Percentiles rank a stretch among this genome's conserved stretches.
Evolutionary conservation across 352 stramenopile species (phyloP).

Genomic region (Pythium brachiatum): DNA sequence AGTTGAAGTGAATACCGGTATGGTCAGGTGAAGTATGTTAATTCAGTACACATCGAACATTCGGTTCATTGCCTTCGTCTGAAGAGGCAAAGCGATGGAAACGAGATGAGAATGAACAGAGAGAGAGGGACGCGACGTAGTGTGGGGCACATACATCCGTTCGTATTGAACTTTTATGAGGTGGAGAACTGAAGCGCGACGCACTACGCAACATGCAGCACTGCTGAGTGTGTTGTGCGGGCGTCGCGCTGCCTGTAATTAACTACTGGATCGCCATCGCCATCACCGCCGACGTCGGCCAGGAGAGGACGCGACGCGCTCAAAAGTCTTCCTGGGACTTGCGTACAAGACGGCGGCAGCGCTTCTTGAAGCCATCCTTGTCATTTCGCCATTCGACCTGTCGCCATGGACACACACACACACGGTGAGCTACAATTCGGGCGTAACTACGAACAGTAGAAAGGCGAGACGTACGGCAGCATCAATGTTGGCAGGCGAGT

Average conservation of each 20-base stretch:
- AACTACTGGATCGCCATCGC: background rate
- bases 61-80: background rate
- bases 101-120: background rate
- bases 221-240: background rate
- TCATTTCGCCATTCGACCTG: conserved; percentile 91
- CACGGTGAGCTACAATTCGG: too few relatives aligned
- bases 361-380: conserved; percentile 93
- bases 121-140: too few relatives aligned
- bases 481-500: conserved; percentile 99
- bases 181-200: background rate
- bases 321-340: conserved; percentile 94
- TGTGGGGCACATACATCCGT: background rate
- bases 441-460: background rate
- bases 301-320: conserved; percentile 8
- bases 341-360: conserved; percentile 87
- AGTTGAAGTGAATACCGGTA: conserved; percentile 6
- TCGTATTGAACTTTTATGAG: conserved; percentile 1
- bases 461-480: conserved; percentile 79
- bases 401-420: background rate
- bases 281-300: background rate
- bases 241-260: background rate
- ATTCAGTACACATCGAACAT: conserved; percentile 22
- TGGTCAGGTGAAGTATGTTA: background rate
- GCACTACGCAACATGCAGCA: background rate
- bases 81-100: background rate